A percentile compares a stretch with the other conserved stretches of the same genome.
These are phyloP conservation scores for Rutstroemia sydowiana DNA, from an alignment of 2,329 filamentous ascomycete genomes.

Conservation along the genomic window DNA sequence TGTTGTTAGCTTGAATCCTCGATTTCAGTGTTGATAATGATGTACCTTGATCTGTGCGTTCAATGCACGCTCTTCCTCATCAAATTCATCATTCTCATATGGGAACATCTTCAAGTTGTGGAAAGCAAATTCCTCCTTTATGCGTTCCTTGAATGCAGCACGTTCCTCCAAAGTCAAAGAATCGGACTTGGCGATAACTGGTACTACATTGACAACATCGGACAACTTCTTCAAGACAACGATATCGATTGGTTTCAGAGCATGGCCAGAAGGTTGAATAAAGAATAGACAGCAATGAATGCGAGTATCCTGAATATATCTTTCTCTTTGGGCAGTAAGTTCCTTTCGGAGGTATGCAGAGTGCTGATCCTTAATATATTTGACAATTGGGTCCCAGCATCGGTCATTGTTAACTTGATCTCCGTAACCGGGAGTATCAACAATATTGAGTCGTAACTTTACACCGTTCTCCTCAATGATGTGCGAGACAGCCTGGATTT, in stretches of 20 bases:
- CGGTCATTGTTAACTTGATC: slow-evolving; percentile 99
- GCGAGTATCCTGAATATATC: slow-evolving; percentile 97
- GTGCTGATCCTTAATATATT: slow-evolving; percentile 99
- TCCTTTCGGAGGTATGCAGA: slow-evolving; percentile 98
- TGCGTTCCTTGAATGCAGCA: slow-evolving; percentile 93
- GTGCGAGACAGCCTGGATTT: slow-evolving; percentile 96
- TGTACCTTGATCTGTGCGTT: slow-evolving; percentile 94
- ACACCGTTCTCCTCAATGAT: slow-evolving; percentile 99
- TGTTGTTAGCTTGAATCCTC: slow-evolving; percentile 30
- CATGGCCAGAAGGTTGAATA: slow-evolving; percentile 97
- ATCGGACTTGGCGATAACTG: slow-evolving; percentile 97
- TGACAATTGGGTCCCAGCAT: slow-evolving; percentile 99
- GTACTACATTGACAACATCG: slow-evolving; percentile 97
- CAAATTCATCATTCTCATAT: slow-evolving; percentile 98
- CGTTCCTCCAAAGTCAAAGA: slow-evolving; percentile 94
- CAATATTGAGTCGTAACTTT: slow-evolving; percentile 94
- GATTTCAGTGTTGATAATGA: not conserved
- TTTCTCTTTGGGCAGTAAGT: slow-evolving; percentile 95
- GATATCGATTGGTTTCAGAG: slow-evolving; percentile 98
- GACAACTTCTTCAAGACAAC: slow-evolving; percentile 99
- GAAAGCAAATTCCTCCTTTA: slow-evolving; percentile 99
- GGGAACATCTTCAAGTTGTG: slow-evolving; percentile 99
- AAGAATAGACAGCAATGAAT: slow-evolving; percentile 99
- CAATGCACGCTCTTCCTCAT: slow-evolving; percentile 88
- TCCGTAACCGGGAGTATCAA: slow-evolving; percentile 96